Base-by-base conservation (phyloP, 2,329 filamentous ascomycete genomes). In the Claviceps fusiformis region DNA sequence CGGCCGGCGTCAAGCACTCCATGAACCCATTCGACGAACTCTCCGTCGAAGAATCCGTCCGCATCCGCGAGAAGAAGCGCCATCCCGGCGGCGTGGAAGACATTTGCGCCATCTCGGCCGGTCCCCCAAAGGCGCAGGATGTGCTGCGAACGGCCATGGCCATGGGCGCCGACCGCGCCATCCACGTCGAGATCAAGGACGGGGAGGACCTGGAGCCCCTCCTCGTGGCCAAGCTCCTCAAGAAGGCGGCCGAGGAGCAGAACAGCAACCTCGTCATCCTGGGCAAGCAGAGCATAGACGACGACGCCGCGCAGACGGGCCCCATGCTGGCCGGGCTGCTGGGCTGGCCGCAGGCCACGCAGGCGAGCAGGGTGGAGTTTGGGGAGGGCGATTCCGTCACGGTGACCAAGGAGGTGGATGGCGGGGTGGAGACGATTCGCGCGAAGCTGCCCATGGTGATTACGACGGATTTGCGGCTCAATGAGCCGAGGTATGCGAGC, bases 1-100 rank as follows among this genome's bases (percentile, higher is more conserved):
- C 88, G 55, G 79, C 85, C 60, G 88, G 88, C 62, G 90, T 97
- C 67, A 97, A 97, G 75, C 92, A 97, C 80, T 91, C 86, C 69
- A 92, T 98, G 82, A 98, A 97, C 79, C 93, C 93, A 24, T 98
- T 98, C 74, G 93, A 98, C 77, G 93, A 98, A 72, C 87, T 98
- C 66, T 95, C 90, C 47, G 84, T 98, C 71, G 93, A 98, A 75
- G 93, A 97, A 76, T 89, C 91, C 53, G 88, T 96, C 53, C 89
- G 89, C 45, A 86, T 98, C 68, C 91, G 93, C 71, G 92, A 97
- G 71, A 87, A 88, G 76, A 87, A 88, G 71, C 71, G 73, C 55
- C 82, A 82, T 19, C 79, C 83, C 19, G 76, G 80, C 60, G 85
- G 86, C 64, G 91, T 98, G 59, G 85, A 90, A 62, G 90, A 96